phyloP scores from a whole-genome alignment of 139 green algal genomes.

The Pleodorina starrii region DNA sequence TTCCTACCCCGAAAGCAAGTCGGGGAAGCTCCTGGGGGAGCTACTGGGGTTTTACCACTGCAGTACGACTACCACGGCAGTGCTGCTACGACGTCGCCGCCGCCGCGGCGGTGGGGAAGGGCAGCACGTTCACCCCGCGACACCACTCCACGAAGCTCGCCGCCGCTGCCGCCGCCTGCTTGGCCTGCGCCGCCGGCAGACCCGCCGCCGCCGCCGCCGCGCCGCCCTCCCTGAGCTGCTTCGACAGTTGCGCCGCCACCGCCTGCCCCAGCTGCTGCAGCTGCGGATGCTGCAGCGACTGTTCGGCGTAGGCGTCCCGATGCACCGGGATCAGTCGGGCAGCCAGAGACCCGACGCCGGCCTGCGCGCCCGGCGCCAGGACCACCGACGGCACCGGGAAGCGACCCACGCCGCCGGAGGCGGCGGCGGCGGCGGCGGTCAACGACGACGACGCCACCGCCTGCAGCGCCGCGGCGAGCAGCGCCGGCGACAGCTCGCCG shows the following conservation, averaged over 20 bases:
- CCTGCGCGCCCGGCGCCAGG: slow-evolving; percentile 1
- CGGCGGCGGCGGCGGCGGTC: background rate
- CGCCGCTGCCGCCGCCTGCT: slow-evolving; percentile 18
- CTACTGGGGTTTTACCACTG: too few relatives aligned
- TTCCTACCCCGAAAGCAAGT: too few relatives aligned
- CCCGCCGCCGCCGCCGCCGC: background rate
- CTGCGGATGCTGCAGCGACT: slow-evolving; percentile 46
- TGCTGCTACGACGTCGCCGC: too few relatives aligned
- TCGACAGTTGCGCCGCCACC: slow-evolving; percentile 38
- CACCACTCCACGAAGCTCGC: slow-evolving; percentile 42
- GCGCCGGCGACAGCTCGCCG: background rate
- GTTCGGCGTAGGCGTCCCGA: slow-evolving; percentile 29
- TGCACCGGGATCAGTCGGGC: slow-evolving; percentile 23
- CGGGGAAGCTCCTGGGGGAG: too few relatives aligned
- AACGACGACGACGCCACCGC: background rate
- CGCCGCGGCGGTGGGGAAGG: too few relatives aligned
- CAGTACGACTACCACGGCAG: too few relatives aligned
- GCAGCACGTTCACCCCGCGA: slow-evolving; percentile 9
- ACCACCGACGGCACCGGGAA: slow-evolving; percentile 20
- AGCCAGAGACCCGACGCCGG: background rate
- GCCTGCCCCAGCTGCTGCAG: slow-evolving; percentile 35
- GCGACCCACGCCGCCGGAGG: background rate
- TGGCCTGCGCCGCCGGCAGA: background rate
- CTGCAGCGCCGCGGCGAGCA: slow-evolving; percentile 20
- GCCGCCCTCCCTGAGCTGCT: slow-evolving; percentile 14